Conservation (phyloP, 2,329 filamentous ascomycete species). For the Bipolaris gigantea region DNA sequence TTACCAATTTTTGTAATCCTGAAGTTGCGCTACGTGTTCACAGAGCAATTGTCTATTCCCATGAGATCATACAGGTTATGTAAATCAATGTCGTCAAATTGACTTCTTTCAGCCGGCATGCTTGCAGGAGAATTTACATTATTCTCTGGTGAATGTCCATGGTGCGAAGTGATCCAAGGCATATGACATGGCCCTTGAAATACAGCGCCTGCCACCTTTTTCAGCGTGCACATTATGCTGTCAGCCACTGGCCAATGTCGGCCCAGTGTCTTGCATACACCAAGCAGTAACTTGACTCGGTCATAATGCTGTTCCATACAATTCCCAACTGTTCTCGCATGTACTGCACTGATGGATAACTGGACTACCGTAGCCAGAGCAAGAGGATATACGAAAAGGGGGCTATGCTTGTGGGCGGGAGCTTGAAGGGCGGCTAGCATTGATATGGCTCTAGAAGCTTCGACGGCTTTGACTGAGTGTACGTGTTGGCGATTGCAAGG, state of each 20-base stretch:
- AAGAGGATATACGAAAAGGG: constrained; percentile 26
- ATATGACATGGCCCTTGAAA: constrained; percentile 4
- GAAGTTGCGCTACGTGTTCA: neutral
- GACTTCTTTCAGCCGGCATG: neutral
- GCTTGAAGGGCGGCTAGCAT: constrained; percentile 66
- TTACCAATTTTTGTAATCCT: neutral
- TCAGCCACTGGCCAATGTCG: constrained; percentile 17
- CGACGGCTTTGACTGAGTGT: constrained; percentile 76
- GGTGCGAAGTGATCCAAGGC: neutral
- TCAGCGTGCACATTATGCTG: constrained; percentile 14
- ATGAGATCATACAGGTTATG: constrained; percentile 16
- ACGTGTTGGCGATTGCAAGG: constrained; percentile 17
- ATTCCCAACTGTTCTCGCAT: constrained; percentile 1
- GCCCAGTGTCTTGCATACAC: constrained; percentile 19
- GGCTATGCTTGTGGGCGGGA: constrained; percentile 66
- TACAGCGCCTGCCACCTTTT: constrained; percentile 15
- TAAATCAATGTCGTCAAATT: constrained; percentile 11
- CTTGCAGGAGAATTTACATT: neutral
- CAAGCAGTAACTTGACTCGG: constrained; percentile 18
- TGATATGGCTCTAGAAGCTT: constrained; percentile 73
- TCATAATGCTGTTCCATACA: constrained; percentile 25
- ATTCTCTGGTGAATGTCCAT: neutral
- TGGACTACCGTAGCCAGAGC: constrained; percentile 26
- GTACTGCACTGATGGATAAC: constrained; percentile 65
- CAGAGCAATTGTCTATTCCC: constrained; percentile 9